Evolutionary conservation across 805 yeast genomes (phyloP), one percentile per base, ranked within the genome.

Genomic region (Sugiyamaella chiloensis): DNA sequence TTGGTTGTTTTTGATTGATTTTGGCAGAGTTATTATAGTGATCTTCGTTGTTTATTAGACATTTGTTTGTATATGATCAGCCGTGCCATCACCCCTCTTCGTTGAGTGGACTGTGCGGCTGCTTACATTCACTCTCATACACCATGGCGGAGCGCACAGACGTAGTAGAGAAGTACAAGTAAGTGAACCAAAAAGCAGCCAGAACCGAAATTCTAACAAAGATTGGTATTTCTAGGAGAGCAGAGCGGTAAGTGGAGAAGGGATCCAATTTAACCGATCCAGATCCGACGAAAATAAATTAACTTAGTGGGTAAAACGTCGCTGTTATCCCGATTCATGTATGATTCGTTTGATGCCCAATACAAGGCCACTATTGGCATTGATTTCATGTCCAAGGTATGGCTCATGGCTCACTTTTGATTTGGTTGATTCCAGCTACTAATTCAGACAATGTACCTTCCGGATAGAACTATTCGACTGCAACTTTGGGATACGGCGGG

Each of bases 401-500:
- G 52, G 61, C 20, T 19, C n/a, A 24, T 8, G 32, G 17, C n/a
- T n/a, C n/a, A n/a, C n/a, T 24, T 14, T 24, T n/a, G 21, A 26
- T 9, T 3, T 40, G 29, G 12, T 12, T 1, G 23, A 24, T 40
- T 16, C 26, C 35, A 30, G 4, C n/a, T n/a, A n/a, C n/a, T n/a
- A n/a, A n/a, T 29, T 29, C 34, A 51, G 64, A 89, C 96, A 3
- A 87, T 88, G 95, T 93, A 93, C 65, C 72, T 93, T 42, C 96
- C 95, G 57, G 98, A 93, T 66, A 89, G 91, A 57, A 93, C 99
- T 2, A 87, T 93, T 34, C 77, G 99, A 60, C 75, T 93, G 53
- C 99, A 93, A 69, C 71, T 93, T 50, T 93, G 99, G 98, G 98
- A 90, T 65, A 90, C 98, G 3, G 96, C 96, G 1, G 96, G 98